Evolutionary conservation across 2,329 filamentous ascomycete species (phyloP), one percentile per base, ranked within the genome.

Genomic region (Paramyrothecium sp.): DNA sequence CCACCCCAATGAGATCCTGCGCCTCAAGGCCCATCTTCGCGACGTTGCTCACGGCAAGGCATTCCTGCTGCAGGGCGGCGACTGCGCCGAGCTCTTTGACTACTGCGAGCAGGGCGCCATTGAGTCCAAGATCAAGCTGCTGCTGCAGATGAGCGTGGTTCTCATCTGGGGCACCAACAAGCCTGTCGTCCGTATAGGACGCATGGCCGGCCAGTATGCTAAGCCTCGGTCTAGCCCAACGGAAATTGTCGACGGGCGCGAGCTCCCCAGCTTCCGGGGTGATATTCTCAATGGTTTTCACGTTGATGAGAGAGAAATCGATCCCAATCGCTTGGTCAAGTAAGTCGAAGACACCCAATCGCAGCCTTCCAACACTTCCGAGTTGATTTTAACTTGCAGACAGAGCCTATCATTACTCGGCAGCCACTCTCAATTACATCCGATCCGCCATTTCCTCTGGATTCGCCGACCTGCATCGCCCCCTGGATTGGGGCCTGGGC

Each of bases 171-270:
- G 91, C 64, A 82, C 82, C 58, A 81, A 83, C 75, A 87, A 87
- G 76, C 90, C 91, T 7, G 92, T 99, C 3, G 92, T 99, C 51
- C 87, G 95, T 64, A 96, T 99, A 68, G 95, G 92, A 17, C 87
- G 95, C 59, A 97, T 98, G 87, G 95, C 95, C 13, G 95, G 95
- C 3, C 95, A 99, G 80, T 99, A 97, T 69, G 95, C 95, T 30
- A 99, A 99, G 77, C 95, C 94, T 2, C 82, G 95, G 56, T 97
- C 92, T 3, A 96, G 89, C 65, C 90, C 94, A 0, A 93, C 87
- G 41, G 95, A 99, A 77, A 83, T 87, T 2, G 78, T 96, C 53
- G 80, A 96, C 62, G 93, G 92, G 54, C 85, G 86, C 58, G 86
- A 92, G 68, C 89, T 97, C 55, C 90, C 91, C 3, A 95, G 91